Percentiles rank a stretch among this genome's conserved stretches.
phyloP scores from a whole-genome alignment of 805 yeast species.

The Zygotorulaspora danielsina region DNA sequence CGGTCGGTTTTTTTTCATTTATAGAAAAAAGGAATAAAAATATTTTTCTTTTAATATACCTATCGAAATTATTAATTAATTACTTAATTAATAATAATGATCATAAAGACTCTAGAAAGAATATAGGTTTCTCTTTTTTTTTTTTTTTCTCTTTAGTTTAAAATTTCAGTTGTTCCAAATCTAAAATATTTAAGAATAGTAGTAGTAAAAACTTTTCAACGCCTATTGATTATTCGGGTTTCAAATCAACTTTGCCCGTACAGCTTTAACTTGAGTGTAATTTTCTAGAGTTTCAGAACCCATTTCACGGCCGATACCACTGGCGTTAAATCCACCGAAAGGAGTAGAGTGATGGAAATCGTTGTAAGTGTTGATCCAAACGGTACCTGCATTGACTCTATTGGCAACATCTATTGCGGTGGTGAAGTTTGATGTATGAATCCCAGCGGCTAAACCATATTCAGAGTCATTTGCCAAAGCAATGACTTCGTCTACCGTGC shows the following conservation, averaged over 20 bases:
- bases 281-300: slow-evolving; percentile 82
- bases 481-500: slow-evolving; percentile 76
- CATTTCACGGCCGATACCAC: slow-evolving; percentile 92
- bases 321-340: slow-evolving; percentile 87
- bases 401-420: slow-evolving; percentile 72
- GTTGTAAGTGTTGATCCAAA: slow-evolving; percentile 89
- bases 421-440: slow-evolving; percentile 72
- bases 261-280: slow-evolving; percentile 84
- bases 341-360: slow-evolving; percentile 85
- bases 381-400: slow-evolving; percentile 78
- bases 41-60: no score
- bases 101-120: no score
- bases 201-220: no score
- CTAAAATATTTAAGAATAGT: no score
- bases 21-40: no score
- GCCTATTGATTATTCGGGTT: not conserved
- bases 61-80: no score
- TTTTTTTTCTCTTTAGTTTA: slow-evolving; percentile 34
- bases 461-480: slow-evolving; percentile 71
- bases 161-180: no score
- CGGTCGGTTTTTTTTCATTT: no score
- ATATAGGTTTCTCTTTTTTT: no score
- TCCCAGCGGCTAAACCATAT: slow-evolving; percentile 89
- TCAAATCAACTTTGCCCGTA: slow-evolving; percentile 44
- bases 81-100: no score